phyloP scores from a whole-genome alignment of 371 early-diverging fungal species.

The Nosema muscidifuracis region DNA sequence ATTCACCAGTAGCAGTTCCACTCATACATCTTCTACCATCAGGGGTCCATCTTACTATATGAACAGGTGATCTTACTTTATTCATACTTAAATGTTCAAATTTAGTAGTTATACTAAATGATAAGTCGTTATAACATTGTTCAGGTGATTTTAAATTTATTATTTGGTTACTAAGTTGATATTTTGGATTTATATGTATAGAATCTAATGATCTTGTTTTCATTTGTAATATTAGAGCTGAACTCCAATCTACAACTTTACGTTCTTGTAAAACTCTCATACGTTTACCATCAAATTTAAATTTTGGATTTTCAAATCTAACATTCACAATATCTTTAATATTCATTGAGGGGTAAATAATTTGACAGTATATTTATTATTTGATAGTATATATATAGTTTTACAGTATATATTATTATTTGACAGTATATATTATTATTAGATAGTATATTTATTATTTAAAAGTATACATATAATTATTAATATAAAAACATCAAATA shows the following conservation, averaged over 20 bases:
- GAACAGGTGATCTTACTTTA: slow-evolving; percentile 85
- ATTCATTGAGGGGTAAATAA: slow-evolving; percentile 23
- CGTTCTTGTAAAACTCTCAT: slow-evolving; percentile 86
- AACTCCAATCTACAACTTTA: slow-evolving; percentile 82
- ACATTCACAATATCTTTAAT: slow-evolving; percentile 47
- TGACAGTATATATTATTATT: too few species aligned
- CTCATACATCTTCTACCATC: slow-evolving; percentile 93
- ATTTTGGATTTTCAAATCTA: slow-evolving; percentile 58
- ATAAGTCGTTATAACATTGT: slow-evolving; percentile 64
- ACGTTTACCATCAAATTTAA: slow-evolving; percentile 69
- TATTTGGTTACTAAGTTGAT: slow-evolving; percentile 29
- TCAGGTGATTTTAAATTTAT: slow-evolving; percentile 32
- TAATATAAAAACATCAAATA: too few species aligned
- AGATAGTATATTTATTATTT: too few species aligned
- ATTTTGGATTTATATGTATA: slow-evolving; percentile 42
- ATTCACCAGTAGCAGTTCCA: slow-evolving; percentile 91
- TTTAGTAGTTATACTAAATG: slow-evolving; percentile 76
- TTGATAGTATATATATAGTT: too few species aligned
- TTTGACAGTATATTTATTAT: too few species aligned
- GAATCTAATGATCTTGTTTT: slow-evolving; percentile 29
- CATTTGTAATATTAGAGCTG: slow-evolving; percentile 68
- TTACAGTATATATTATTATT: too few species aligned
- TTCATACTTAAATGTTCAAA: slow-evolving; percentile 92
- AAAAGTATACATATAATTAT: too few species aligned
- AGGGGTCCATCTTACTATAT: slow-evolving; percentile 90